A percentile compares a stretch with the other conserved stretches of the same genome.
Conservation (phyloP, 768 basidiomycete genomes). For the Kwoniella dendrophila region DNA sequence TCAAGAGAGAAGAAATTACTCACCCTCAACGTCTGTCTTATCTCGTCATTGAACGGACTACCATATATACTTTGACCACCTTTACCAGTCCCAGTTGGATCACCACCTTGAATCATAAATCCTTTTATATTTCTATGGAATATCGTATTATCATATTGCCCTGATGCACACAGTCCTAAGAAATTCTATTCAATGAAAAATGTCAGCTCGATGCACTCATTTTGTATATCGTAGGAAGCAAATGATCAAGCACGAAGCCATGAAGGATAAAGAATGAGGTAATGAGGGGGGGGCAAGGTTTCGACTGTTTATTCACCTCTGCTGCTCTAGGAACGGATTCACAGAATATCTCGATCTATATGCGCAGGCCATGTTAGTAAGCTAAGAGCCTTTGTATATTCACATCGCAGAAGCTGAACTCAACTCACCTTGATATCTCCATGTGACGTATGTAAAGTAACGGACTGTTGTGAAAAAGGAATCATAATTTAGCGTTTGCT, state of each 20-base stretch:
- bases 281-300: too few species aligned
- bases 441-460: slow-evolving; percentile 89
- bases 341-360: slow-evolving; percentile 94
- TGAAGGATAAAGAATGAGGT: too few species aligned
- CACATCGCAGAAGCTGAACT: not conserved
- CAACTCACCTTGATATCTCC: slow-evolving; percentile 84
- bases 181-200: slow-evolving; percentile 73
- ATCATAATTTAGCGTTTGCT: not conserved
- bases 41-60: slow-evolving; percentile 84
- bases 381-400: not conserved
- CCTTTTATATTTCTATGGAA: slow-evolving; percentile 92
- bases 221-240: not conserved
- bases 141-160: slow-evolving; percentile 77
- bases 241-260: not conserved
- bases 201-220: not conserved
- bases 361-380: slow-evolving; percentile 1
- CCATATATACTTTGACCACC: slow-evolving; percentile 98
- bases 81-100: slow-evolving; percentile 72
- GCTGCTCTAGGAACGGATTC: slow-evolving; percentile 94
- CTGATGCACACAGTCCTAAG: slow-evolving; percentile 86
- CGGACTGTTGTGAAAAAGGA: slow-evolving; percentile 65
- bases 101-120: slow-evolving; percentile 80
- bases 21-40: slow-evolving; percentile 91
- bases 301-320: too few species aligned
- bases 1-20: not conserved